These are phyloP conservation scores for Coix lacrymajobi DNA, from an alignment of 176 grass and related monocot species.

Conservation along the genomic window DNA sequence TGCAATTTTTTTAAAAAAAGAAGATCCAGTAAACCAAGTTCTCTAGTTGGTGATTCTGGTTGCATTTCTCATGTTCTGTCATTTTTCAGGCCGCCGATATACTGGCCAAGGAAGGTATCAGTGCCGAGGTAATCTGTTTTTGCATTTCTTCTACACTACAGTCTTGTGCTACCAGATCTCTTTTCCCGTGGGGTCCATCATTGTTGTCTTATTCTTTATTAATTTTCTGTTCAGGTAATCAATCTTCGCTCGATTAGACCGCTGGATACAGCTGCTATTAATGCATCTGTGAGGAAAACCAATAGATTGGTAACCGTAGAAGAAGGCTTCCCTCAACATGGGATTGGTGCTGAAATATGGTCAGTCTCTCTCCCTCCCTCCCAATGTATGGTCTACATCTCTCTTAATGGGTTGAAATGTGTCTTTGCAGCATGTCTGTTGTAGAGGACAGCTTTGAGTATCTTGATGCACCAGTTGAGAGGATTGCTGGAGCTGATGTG, in stretches of 20 bases:
- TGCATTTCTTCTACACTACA: background rate
- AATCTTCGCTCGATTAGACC: constrained; percentile 95
- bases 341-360: constrained; percentile 96
- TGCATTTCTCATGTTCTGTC: constrained; percentile 12
- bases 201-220: background rate
- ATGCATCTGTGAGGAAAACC: constrained; percentile 95
- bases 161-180: background rate
- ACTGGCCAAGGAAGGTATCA: constrained; percentile 92
- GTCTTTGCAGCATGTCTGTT: constrained; percentile 79
- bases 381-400: background rate
- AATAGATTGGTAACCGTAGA: constrained; percentile 85
- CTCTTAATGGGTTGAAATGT: background rate
- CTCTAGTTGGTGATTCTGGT: background rate
- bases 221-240: constrained; percentile 65
- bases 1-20: background rate
- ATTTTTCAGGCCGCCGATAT: constrained; percentile 87
- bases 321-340: constrained; percentile 96
- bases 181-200: background rate
- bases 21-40: background rate
- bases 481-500: constrained; percentile 93
- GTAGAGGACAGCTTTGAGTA: constrained; percentile 92
- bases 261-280: constrained; percentile 84
- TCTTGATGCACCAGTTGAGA: constrained; percentile 90
- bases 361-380: background rate
- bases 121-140: constrained; percentile 72